phyloP scores from a whole-genome alignment of 192 early-diverging fungal species.

The Coemansia sp. region DNA sequence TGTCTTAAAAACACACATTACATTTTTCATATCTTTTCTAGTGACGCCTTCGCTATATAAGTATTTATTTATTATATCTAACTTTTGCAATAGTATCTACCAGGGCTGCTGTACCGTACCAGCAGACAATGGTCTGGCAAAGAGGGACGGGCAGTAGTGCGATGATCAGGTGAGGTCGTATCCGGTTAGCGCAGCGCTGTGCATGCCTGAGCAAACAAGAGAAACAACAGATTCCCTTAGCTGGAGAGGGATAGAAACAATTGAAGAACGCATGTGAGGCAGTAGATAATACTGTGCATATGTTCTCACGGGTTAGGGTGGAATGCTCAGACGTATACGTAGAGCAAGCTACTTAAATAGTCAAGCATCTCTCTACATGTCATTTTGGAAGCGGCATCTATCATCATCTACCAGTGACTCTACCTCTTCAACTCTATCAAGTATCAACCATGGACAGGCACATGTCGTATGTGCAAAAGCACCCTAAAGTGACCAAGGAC shows the following conservation, averaged over 20 bases:
- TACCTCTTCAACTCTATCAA: background rate
- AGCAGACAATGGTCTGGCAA: too few relatives aligned
- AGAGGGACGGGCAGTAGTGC: too few relatives aligned
- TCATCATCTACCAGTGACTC: background rate
- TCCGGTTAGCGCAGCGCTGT: too few relatives aligned
- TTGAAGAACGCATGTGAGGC: background rate
- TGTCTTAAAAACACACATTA: too few relatives aligned
- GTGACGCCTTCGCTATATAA: too few relatives aligned
- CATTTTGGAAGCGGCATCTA: background rate
- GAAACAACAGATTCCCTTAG: too few relatives aligned
- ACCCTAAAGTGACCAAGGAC: constrained; percentile 73
- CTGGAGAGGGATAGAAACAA: background rate
- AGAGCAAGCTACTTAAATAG: background rate
- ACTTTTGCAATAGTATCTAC: too few relatives aligned
- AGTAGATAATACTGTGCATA: background rate
- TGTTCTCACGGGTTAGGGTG: background rate
- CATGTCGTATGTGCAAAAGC: constrained; percentile 57
- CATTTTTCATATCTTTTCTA: too few relatives aligned
- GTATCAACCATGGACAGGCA: constrained; percentile 26
- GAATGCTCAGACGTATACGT: background rate
- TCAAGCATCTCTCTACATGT: background rate
- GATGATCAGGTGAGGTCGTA: too few relatives aligned
- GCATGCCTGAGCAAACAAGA: too few relatives aligned
- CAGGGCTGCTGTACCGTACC: too few relatives aligned
- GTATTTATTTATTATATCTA: too few relatives aligned